Evolutionary conservation across 306 rosid genomes (phyloP).

Genomic region (Amphicarpaea edgeworthii): DNA sequence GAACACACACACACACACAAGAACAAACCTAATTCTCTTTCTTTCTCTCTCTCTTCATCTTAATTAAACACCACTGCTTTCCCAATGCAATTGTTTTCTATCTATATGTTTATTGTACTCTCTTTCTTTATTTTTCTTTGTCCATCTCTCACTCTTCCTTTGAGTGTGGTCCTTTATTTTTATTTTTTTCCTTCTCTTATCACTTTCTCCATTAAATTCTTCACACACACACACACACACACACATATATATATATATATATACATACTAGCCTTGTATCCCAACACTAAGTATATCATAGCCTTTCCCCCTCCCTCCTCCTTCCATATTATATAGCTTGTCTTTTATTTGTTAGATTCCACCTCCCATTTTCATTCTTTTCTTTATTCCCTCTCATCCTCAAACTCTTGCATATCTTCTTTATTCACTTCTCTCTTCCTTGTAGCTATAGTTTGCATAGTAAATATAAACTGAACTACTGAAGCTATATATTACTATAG

Average conservation of each 20-base stretch:
- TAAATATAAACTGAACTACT: conserved; percentile 11
- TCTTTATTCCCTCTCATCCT: conserved; percentile 1
- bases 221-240: no score
- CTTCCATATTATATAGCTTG: conserved; percentile 22
- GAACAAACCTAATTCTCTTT: conserved; percentile 45
- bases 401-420: not conserved
- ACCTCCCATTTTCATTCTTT: conserved; percentile 13
- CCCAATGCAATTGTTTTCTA: conserved; percentile 81
- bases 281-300: conserved; percentile 34
- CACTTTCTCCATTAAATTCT: conserved; percentile 66
- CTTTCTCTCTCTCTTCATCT: not conserved
- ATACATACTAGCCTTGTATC: conserved; percentile 48
- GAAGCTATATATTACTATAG: conserved; percentile 6
- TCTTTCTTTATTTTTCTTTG: conserved; percentile 41
- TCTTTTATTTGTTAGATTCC: conserved; percentile 41
- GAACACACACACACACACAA: conserved; percentile 67
- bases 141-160: conserved; percentile 29
- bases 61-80: conserved; percentile 58
- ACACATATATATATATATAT: no score
- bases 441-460: not conserved
- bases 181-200: conserved; percentile 66
- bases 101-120: conserved; percentile 50
- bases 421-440: conserved; percentile 15
- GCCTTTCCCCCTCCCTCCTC: conserved; percentile 9
- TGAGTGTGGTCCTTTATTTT: conserved; percentile 70